Base-by-base conservation (phyloP, 768 basidiomycete species). In the Tricholoma matsutake region DNA sequence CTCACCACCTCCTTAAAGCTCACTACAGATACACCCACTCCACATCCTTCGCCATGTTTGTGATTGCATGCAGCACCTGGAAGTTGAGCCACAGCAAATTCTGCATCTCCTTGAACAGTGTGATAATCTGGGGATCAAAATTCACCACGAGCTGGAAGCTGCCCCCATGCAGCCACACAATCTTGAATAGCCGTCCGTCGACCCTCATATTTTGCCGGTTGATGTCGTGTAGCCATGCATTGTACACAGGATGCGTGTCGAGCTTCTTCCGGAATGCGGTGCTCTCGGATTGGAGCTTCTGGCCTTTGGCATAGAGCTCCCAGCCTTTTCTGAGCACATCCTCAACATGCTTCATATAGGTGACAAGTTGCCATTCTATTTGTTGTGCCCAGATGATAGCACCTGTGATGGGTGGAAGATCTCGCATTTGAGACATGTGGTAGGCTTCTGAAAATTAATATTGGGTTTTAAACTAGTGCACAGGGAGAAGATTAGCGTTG, bases 351-450 rank as follows among this genome's bases (percentile, higher is more conserved):
- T 96, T 96, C 96, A 99, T 99, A 78, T 98, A 98, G 0, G 93
- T 89, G 61, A 90, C 81, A 2, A 99, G 86, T 70, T 99, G 96
- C 4, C 94, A 86, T 68, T 98, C 96, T 63, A 99, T 99, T 78
- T 98, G 97, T n/a, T 90, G 84, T 0, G 97, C 97, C 97, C 97
- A 99, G 67, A 96, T 94, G 73, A 98, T 97, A 16, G 97, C 92
- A 28, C 95, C 94, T 1, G 97, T 92, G 57, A 99, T 97, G n/a
- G 96, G 94, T 2, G 96, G 96, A 8, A 98, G 81, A 72, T 98
- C 97, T 25, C 96, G 92, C 87, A 98, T 94, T 73, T 97, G 95
- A 0, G 96, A 89, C 96, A 98, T 98, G 75, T 97, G 94, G 71
- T 91, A 96, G 9, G 96, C 92, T 76, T 98, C 93, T 1, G 95